A percentile compares a stretch with the other conserved stretches of the same genome.
phyloP scores from a whole-genome alignment of 2,329 filamentous ascomycete genomes.

The Dactylella cylindrospora region DNA sequence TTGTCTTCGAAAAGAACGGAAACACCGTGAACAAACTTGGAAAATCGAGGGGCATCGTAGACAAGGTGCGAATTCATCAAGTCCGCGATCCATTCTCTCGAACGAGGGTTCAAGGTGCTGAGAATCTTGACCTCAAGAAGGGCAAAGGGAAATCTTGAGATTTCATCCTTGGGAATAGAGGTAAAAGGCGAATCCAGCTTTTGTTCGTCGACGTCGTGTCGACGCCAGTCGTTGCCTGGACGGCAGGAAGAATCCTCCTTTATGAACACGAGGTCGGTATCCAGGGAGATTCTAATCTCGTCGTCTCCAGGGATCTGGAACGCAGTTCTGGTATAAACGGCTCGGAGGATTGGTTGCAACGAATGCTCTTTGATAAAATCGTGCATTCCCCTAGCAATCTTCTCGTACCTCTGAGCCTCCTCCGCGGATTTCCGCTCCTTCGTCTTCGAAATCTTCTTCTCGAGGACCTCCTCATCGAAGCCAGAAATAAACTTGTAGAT shows the following conservation, averaged over 20 bases:
- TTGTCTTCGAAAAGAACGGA: constrained; percentile 91
- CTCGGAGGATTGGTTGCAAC: constrained; percentile 80
- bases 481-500: constrained; percentile 82
- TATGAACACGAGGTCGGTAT: constrained; percentile 89
- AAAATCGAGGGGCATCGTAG: constrained; percentile 84
- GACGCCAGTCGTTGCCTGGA: constrained; percentile 85
- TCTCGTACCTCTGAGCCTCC: constrained; percentile 69
- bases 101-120: constrained; percentile 61
- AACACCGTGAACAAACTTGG: constrained; percentile 93
- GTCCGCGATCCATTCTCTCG: constrained; percentile 85
- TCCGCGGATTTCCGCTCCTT: constrained; percentile 70
- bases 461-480: constrained; percentile 73
- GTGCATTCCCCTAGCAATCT: constrained; percentile 74
- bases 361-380: constrained; percentile 73
- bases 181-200: constrained; percentile 85
- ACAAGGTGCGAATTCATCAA: constrained; percentile 91
- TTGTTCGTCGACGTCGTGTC: constrained; percentile 79
- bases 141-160: constrained; percentile 85
- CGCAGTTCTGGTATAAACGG: constrained; percentile 89
- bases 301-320: constrained; percentile 96
- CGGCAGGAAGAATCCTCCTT: constrained; percentile 78
- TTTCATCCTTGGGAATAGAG: constrained; percentile 84
- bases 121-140: constrained; percentile 89
- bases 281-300: constrained; percentile 85
- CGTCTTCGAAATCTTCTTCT: constrained; percentile 86